These are phyloP conservation scores for Sugiyamaella marilandica DNA, from an alignment of 805 yeast genomes.

Conservation along the genomic window DNA sequence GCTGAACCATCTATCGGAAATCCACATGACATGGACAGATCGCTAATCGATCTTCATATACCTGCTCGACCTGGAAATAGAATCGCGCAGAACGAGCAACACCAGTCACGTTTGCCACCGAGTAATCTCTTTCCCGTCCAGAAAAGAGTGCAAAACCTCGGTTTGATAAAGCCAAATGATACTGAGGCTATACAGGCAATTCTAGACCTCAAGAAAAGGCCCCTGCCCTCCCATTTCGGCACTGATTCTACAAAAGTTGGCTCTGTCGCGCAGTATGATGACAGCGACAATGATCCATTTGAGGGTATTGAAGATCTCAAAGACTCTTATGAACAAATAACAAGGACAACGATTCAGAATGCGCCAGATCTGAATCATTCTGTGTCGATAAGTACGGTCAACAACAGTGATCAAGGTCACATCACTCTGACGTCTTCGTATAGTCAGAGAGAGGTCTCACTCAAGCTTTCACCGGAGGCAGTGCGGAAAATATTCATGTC, in stretches of 20 bases:
- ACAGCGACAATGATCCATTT: constrained; percentile 23
- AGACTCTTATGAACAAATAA: constrained; percentile 9
- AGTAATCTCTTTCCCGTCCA: background rate
- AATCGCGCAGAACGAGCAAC: background rate
- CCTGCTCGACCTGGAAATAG: background rate
- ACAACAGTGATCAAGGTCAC: background rate
- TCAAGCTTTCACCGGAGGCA: constrained; percentile 9
- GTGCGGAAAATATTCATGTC: constrained; percentile 6
- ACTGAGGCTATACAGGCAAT: constrained; percentile 1
- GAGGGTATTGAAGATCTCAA: constrained; percentile 27
- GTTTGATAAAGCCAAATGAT: background rate
- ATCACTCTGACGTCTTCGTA: constrained; percentile 8
- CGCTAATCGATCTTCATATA: background rate
- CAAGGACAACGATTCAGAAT: background rate
- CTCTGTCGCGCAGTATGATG: background rate
- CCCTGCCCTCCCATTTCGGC: constrained; percentile 9
- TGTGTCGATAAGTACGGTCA: background rate
- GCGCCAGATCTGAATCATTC: background rate
- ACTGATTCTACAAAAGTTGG: constrained; percentile 21
- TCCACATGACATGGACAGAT: background rate
- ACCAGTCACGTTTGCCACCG: background rate
- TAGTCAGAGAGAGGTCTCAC: constrained; percentile 14
- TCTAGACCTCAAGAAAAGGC: background rate
- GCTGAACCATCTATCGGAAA: no score
- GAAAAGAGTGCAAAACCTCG: background rate